phyloP scores from a whole-genome alignment of 345 rosid genomes.

The Linum lewisii region DNA sequence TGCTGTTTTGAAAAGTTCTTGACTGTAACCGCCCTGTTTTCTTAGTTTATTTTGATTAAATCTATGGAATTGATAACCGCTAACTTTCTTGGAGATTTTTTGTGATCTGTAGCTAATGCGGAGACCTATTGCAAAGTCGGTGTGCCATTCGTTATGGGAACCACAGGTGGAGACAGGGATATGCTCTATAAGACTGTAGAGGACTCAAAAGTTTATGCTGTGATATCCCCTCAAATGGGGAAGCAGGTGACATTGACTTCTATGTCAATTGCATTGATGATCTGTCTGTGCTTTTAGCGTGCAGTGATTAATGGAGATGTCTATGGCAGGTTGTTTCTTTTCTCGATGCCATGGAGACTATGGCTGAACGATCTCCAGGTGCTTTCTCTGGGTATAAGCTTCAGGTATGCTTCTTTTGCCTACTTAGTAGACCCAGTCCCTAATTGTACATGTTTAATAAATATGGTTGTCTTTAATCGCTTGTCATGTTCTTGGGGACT shows the following conservation, averaged over 20 bases:
- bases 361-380: constrained; percentile 96
- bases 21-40: neutral
- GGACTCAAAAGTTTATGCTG: constrained; percentile 60
- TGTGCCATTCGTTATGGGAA: constrained; percentile 96
- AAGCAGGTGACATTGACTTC: constrained; percentile 47
- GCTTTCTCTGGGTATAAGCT: constrained; percentile 88
- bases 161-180: constrained; percentile 88
- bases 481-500: neutral
- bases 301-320: constrained; percentile 12
- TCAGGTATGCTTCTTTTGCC: constrained; percentile 34
- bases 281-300: constrained; percentile 8
- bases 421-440: neutral
- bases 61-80: neutral
- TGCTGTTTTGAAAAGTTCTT: neutral
- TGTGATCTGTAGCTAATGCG: constrained; percentile 48
- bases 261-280: neutral
- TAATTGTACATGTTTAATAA: too few species aligned
- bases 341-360: constrained; percentile 93
- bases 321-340: constrained; percentile 79
- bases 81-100: too few species aligned
- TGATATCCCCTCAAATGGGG: constrained; percentile 98
- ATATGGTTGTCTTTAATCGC: neutral
- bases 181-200: constrained; percentile 58
- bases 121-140: constrained; percentile 82
- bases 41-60: neutral